A percentile compares a stretch with the other conserved stretches of the same genome.
phyloP scores from a whole-genome alignment of 805 yeast genomes.

The Lipomyces yamadae region DNA sequence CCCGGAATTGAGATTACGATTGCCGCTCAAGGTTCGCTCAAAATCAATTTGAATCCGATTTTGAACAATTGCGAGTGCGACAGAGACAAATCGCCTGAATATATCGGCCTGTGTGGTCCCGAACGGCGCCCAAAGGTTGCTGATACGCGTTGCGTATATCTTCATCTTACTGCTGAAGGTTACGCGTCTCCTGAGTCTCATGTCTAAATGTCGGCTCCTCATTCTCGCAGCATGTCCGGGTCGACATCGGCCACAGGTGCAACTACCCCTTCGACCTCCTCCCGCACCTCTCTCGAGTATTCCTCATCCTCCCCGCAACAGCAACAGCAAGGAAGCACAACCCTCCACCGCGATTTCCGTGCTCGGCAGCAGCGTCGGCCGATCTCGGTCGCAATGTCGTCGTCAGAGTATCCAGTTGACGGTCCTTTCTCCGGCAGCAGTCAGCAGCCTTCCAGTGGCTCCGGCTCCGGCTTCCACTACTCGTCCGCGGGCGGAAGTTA shows the following conservation, averaged over 20 bases:
- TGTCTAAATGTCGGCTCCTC: neutral
- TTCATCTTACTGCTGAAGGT: neutral
- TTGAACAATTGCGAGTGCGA: neutral
- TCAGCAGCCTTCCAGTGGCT: neutral
- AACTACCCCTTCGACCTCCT: neutral
- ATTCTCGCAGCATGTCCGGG: neutral
- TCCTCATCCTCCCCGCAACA: neutral
- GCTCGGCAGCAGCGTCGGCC: slow-evolving; percentile 6
- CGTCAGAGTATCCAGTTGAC: neutral
- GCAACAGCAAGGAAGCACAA: slow-evolving; percentile 2
- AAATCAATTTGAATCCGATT: neutral
- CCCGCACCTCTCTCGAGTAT: neutral
- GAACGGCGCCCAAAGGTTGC: neutral
- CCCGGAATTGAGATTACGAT: neutral
- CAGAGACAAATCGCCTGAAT: neutral
- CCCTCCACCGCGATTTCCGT: slow-evolving; percentile 13
- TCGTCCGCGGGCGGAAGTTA: slow-evolving; percentile 48
- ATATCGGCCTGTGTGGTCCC: neutral
- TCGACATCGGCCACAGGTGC: neutral
- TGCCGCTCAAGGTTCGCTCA: neutral
- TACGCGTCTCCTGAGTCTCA: neutral
- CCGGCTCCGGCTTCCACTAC: neutral
- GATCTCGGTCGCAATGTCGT: slow-evolving; percentile 7
- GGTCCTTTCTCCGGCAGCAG: neutral
- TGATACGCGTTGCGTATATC: neutral